Base-by-base conservation (phyloP, 495 filamentous ascomycete genomes). In the Penicillium argentinense region DNA sequence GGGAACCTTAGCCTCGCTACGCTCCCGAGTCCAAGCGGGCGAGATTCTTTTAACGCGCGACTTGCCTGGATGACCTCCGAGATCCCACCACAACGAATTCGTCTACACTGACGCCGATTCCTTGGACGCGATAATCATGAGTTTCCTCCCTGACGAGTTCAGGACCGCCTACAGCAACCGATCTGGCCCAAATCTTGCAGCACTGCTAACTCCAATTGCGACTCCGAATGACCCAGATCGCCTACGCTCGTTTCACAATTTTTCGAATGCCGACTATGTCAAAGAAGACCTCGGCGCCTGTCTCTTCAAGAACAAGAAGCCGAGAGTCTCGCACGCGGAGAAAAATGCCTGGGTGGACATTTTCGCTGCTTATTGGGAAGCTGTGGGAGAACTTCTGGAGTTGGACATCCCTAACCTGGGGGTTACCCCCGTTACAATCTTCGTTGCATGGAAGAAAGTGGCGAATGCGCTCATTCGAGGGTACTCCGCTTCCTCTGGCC, bases 401-500 rank as follows among this genome's bases (percentile, higher is more conserved):
- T 77, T 76, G 41, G 49, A 8, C 60, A 59, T 43, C 63, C 53
- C 1, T n/a, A n/a, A n/a, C n/a, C n/a, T n/a, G n/a, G 68, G 79
- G 54, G 74, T 76, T 9, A 80, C 84, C 44, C 91, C 87, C 83
- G 71, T 74, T 8, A 81, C 76, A 26, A 86, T 90, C 0, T 97
- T 95, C 62, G 84, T 88, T 32, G 71, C 80, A 6, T 97, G 92
- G 91, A 92, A 87, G 56, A 87, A 89, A 6, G 50, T 95, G 40
- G 70, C 85, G 32, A 84, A 84, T 50, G 62, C 68, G 7, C 59
- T 95, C 23, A 81, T 87, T n/a, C 76, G 84, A 38, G 88, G 86
- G 3, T 96, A 95, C 64, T 79, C 77, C 8, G 82, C 72, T 42
- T 66, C 72, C 26, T 45, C 49, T 9, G 76, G 78, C 3, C 85